Base-by-base conservation (phyloP, 345 rosid species). In the Gossypium australe region DNA sequence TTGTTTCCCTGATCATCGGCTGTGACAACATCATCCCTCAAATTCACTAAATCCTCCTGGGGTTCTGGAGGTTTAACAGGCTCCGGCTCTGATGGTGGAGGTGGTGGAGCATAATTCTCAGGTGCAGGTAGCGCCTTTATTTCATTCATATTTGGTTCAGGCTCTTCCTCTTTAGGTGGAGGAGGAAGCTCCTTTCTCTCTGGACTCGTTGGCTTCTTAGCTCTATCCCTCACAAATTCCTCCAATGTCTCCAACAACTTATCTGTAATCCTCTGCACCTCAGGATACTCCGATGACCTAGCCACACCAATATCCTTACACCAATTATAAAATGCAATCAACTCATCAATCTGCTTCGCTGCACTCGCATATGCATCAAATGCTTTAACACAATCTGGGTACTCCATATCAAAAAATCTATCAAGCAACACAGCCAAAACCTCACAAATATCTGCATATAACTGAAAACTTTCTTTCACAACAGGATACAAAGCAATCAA, bases 271-370 rank as follows among this genome's bases (percentile, higher is more conserved):
- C 86, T 92, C 86, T 92, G 97, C 70, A 94, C 89, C 77, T 94
- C 98, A 3, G 98, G 98, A 72, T 94, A 94, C 80, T 94, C 98
- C 0, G 98, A 85, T 1, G 98, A 87, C 71, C 98, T 86, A 1
- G 92, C 90, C 65, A 94, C 87, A 2, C 98, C 97, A 0, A 80
- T 83, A 14, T 88, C 93, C 80, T 92, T 94, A 47, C 92, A 88
- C 98, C 96, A 92, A 61, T 79, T 83, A 77, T 91, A 92, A 78
- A 92, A 86, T 2, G 83, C 76, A 76, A 88, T 83, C 41, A 94
- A 81, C 86, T 94, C 98, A 70, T 89, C 97, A 12, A 92, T 89
- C 85, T 94, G 98, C 81, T 94, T 91, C 0, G 89, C 86, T 0
- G 90, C 81, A 57, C 93, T 86, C 2, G 85, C 81, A 76, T 91